A percentile compares a stretch with the other conserved stretches of the same genome.
These are phyloP conservation scores for California macrophylla DNA, from an alignment of 441 rosid genomes.

Conservation along the genomic window DNA sequence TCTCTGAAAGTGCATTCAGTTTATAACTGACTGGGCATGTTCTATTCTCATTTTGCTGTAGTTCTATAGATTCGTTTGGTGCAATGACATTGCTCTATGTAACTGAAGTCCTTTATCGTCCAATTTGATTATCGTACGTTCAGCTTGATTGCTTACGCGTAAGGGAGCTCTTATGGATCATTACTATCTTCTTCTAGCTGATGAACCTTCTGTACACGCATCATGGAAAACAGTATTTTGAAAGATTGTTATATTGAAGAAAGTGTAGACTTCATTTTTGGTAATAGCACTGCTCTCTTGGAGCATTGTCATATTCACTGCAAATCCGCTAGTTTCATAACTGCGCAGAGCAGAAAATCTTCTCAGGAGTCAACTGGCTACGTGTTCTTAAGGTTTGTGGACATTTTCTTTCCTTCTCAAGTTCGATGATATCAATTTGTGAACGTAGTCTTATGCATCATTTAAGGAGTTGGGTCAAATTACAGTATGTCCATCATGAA, in stretches of 20 bases:
- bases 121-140: not conserved
- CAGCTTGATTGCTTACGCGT: not conserved
- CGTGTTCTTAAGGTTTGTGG: slow-evolving; percentile 63
- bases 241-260: slow-evolving; percentile 89
- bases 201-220: slow-evolving; percentile 42
- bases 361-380: slow-evolving; percentile 89
- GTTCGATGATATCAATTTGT: not conserved
- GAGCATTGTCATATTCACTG: slow-evolving; percentile 96
- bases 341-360: slow-evolving; percentile 90
- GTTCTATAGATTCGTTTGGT: too few species aligned
- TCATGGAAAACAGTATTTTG: slow-evolving; percentile 76
- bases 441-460: too few species aligned
- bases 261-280: slow-evolving; percentile 87
- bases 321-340: slow-evolving; percentile 73
- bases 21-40: too few species aligned
- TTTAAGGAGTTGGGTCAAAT: too few species aligned
- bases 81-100: not conserved
- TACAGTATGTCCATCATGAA: too few species aligned
- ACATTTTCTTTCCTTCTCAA: not conserved
- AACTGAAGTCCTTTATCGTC: not conserved
- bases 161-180: not conserved
- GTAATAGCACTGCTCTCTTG: slow-evolving; percentile 81
- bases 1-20: too few species aligned
- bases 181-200: not conserved
- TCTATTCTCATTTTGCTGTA: too few species aligned